Conservation (phyloP, 1,284 basidiomycete genomes). For the Cutaneotrichosporon cutaneum region DNA sequence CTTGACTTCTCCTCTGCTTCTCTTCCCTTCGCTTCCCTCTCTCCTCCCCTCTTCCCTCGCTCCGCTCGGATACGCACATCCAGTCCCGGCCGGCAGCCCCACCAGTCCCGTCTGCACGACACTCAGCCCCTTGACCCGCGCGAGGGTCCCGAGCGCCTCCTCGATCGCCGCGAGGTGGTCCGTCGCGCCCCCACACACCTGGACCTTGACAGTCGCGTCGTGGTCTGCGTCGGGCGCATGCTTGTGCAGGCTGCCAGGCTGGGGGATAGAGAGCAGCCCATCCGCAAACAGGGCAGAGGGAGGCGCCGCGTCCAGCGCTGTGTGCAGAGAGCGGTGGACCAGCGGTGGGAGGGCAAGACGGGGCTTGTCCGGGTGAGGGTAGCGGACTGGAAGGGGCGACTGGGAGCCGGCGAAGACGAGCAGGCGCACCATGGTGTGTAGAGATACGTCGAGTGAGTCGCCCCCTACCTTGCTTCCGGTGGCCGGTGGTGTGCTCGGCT, state of each 20-base stretch:
- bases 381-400: slow-evolving; percentile 43
- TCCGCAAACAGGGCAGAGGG: slow-evolving; percentile 24
- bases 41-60: too few relatives aligned
- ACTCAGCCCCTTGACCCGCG: slow-evolving; percentile 33
- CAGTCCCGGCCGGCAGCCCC: slow-evolving; percentile 28
- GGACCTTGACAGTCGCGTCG: slow-evolving; percentile 51
- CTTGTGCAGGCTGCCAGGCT: slow-evolving; percentile 35
- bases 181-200: slow-evolving; percentile 25
- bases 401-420: slow-evolving; percentile 49
- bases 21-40: too few relatives aligned
- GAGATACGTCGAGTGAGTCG: not conserved
- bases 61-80: slow-evolving; percentile 17
- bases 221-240: slow-evolving; percentile 29
- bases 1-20: not conserved
- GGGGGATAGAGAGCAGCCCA: slow-evolving; percentile 33
- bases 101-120: slow-evolving; percentile 41
- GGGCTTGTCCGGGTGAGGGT: slow-evolving; percentile 41
- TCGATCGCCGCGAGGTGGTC: slow-evolving; percentile 22
- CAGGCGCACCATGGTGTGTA: slow-evolving; percentile 23
- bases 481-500: slow-evolving; percentile 4
- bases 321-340: slow-evolving; percentile 49
- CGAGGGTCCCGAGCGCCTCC: slow-evolving; percentile 31
- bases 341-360: slow-evolving; percentile 43
- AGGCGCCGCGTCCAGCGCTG: slow-evolving; percentile 39
- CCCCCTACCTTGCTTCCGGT: too few relatives aligned